phyloP scores from a whole-genome alignment of 2,329 filamentous ascomycete genomes.

The Emericellopsis atlantica region DNA sequence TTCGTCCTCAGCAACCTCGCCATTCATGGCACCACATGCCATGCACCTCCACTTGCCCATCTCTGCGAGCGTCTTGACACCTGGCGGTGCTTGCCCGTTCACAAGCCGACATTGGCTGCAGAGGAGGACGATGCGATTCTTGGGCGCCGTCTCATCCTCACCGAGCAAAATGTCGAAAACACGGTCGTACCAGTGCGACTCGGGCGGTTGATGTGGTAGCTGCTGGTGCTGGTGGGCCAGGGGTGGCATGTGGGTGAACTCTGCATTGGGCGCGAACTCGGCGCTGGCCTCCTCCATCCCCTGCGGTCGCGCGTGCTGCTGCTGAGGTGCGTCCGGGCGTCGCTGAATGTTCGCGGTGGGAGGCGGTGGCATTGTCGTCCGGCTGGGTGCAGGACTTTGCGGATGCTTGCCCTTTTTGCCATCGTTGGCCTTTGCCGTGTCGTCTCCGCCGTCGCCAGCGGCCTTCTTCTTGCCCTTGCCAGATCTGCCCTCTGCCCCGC shows the following conservation, averaged over 20 bases:
- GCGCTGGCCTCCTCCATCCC: constrained; percentile 29
- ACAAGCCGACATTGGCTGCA: constrained; percentile 75
- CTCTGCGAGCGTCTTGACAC: constrained; percentile 63
- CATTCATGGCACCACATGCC: constrained; percentile 72
- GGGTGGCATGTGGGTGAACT: constrained; percentile 9
- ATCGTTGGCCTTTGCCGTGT: not conserved
- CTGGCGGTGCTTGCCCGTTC: constrained; percentile 90
- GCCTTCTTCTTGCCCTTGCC: constrained; percentile 16
- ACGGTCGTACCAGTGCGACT: constrained; percentile 82
- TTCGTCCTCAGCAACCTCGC: constrained; percentile 66
- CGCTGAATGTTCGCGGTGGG: constrained; percentile 50
- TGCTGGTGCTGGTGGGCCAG: not conserved
- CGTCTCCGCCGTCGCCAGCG: not conserved
- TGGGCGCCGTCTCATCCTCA: constrained; percentile 85
- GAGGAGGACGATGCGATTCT: constrained; percentile 81
- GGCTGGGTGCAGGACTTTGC: constrained; percentile 13
- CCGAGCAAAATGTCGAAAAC: constrained; percentile 85
- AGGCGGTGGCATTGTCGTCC: constrained; percentile 42
- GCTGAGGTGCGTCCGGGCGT: constrained; percentile 13
- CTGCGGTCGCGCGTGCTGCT: constrained; percentile 13
- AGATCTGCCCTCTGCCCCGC: constrained; percentile 45
- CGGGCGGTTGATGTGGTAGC: constrained; percentile 9
- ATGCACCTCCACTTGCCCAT: constrained; percentile 82
- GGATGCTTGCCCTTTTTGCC: constrained; percentile 9
- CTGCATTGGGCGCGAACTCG: constrained; percentile 65